Evolutionary conservation across 1,284 basidiomycete genomes (phyloP), one percentile per base, ranked within the genome.

Genomic region (Boletus mariae): DNA sequence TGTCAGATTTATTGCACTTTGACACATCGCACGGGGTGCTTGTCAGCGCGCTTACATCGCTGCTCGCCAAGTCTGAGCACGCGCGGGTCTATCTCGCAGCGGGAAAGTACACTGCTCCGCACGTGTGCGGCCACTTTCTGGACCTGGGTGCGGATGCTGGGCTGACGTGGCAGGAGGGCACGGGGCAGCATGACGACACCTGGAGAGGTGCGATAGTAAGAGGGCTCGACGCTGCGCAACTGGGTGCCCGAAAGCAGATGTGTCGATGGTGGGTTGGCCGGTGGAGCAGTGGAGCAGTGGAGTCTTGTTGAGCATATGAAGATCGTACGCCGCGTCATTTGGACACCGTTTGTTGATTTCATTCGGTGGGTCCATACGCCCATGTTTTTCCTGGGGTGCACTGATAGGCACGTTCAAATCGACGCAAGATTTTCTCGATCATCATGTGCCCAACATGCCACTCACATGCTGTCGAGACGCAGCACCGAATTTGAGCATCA

Each of bases 1-100:
- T 87, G 49, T 88, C 84, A 4, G 85, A 88, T 68, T 73, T 90
- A 12, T 75, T 88, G 20, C 84, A 87, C 65, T 87, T 88, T 61
- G 72, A 81, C 62, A 62, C 63, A 51, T 85, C 82, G 38, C 86
- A 88, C 64, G 74, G 73, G 55, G 76, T 67, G n/a, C 75, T 87
- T 40, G 61, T 87, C 32, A 59, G 66, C 7, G 83, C 84, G 2
- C 66, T 84, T 12, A 60, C 59, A 0, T 61, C 68, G 20, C 75
- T 87, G 28, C 77, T 88, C 8, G 66, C 71, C n/a, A 74, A 68
- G 41, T 63, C 68, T 1, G 45, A 68, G 4, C 56, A 66, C 5
- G 75, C 83, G 5, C 70, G 78, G 23, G 74, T 78, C 0, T 84
- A 85, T 60, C 73, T 87, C 35, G 80, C 83, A 1, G 82, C 82